Evolutionary conservation across 2,329 filamentous ascomycete genomes (phyloP), one percentile per base, ranked within the genome.

Genomic region (Talaromyces funiculosus): DNA sequence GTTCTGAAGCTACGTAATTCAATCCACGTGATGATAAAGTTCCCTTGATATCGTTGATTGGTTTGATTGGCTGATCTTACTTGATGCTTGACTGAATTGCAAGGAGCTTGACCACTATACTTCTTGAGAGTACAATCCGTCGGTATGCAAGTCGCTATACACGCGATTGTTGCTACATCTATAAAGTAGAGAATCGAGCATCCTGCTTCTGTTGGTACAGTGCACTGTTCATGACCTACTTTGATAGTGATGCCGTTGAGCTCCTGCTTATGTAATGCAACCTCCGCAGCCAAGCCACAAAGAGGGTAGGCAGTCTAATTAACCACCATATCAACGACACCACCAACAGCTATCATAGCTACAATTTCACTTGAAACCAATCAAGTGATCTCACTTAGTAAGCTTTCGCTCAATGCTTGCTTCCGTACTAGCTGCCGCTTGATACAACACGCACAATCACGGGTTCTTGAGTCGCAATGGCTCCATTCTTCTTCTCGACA

Each of bases 401-500:
- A 10, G n/a, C 22, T 12, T 6, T 20, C 16, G 35, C 29, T 26
- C 33, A 56, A 56, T 55, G 33, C 24, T 56, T 29, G 20, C 29
- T 26, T 42, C 1, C 22, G 20, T 37, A n/a, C 16, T 18, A 53
- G 22, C 33, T 29, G 18, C 18, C 2, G 29, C 4, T 6, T n/a
- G 12, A 24, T 40, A 54, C 45, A 29, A 5, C 24, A 16, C 45
- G 22, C 20, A 40, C 33, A 47, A 38, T 37, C 37, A 22, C 20
- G 24, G 49, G 14, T 33, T 29, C 53, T 40, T 20, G 54, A 51
- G 54, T 57, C 65, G 75, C 66, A 68, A 97, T 97, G 94, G 95
- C 94, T 68, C 96, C 96, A 80, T 95, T 96, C 81, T 96, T 96
- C 82, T 99, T 97, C 82, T 92, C 92, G 68, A 97, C 93, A 62